phyloP scores from a whole-genome alignment of 2,329 filamentous ascomycete genomes.

The Ceratocystis eucalypticola region DNA sequence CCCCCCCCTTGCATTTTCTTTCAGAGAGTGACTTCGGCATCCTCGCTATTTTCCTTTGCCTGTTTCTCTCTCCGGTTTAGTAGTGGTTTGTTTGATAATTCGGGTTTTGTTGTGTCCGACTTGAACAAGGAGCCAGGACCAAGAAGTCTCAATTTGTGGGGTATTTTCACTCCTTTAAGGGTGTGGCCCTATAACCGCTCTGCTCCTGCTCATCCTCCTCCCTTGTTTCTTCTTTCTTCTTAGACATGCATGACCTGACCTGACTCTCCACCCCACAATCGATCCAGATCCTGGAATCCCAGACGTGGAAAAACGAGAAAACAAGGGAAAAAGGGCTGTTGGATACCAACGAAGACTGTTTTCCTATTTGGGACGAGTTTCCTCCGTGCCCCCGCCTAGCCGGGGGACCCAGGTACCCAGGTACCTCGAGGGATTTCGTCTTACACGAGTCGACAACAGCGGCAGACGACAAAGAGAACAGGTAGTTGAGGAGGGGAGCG shows the following conservation, averaged over 20 bases:
- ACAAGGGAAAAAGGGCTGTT: background rate
- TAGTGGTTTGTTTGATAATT: background rate
- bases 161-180: background rate
- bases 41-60: background rate
- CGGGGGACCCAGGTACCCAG: background rate
- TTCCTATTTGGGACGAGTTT: conserved; percentile 1
- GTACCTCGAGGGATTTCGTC: conserved; percentile 1
- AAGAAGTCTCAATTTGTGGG: conserved; percentile 1
- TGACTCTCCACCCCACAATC: background rate
- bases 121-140: background rate
- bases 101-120: background rate
- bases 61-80: background rate
- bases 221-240: background rate
- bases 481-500: background rate
- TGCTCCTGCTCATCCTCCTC: background rate
- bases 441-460: background rate
- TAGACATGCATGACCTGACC: background rate
- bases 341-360: conserved; percentile 1
- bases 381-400: too few relatives aligned
- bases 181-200: background rate
- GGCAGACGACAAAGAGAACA: too few relatives aligned
- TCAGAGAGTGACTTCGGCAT: background rate
- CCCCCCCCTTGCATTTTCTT: background rate
- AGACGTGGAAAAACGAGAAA: background rate
- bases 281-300: background rate